These are phyloP conservation scores for Beauveria australis DNA, from an alignment of 2,329 filamentous ascomycete genomes.

Conservation along the genomic window DNA sequence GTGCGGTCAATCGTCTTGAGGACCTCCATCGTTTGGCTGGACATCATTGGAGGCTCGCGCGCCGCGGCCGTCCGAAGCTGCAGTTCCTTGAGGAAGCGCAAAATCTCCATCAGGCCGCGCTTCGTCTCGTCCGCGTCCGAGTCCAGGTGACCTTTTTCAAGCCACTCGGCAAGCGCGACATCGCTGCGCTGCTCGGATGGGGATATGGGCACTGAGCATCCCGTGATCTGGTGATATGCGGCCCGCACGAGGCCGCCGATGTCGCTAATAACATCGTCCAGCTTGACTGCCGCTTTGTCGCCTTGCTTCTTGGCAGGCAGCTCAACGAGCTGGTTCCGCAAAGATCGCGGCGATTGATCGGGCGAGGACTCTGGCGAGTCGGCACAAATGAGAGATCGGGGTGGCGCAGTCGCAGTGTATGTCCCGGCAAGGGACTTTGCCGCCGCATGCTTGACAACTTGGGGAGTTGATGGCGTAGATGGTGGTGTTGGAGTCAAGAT, in stretches of 20 bases:
- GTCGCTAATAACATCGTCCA: background rate
- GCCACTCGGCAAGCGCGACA: conserved; percentile 20
- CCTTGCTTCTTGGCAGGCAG: background rate
- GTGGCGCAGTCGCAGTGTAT: background rate
- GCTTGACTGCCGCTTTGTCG: background rate
- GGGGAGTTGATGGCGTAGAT: background rate
- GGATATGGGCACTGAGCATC: background rate
- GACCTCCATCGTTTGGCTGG: background rate
- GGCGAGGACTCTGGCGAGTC: conserved; percentile 5
- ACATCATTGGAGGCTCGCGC: background rate
- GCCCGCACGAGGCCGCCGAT: background rate
- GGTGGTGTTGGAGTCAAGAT: background rate
- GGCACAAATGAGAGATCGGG: conserved; percentile 15
- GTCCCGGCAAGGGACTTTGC: background rate
- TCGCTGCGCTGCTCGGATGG: conserved; percentile 11
- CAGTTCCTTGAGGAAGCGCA: conserved; percentile 18
- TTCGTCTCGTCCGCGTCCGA: conserved; percentile 18
- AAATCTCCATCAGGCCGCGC: conserved; percentile 14
- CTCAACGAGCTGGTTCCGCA: background rate
- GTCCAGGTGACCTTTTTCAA: conserved; percentile 18
- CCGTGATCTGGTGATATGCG: background rate
- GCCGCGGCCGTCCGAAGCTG: conserved; percentile 15
- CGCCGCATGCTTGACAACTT: background rate
- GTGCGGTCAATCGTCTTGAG: background rate
- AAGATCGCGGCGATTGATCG: background rate